A percentile compares a stretch with the other conserved stretches of the same genome.
Evolutionary conservation across 1,139 yeast genomes (phyloP).

Genomic region (Kluyveromyces sp.): DNA sequence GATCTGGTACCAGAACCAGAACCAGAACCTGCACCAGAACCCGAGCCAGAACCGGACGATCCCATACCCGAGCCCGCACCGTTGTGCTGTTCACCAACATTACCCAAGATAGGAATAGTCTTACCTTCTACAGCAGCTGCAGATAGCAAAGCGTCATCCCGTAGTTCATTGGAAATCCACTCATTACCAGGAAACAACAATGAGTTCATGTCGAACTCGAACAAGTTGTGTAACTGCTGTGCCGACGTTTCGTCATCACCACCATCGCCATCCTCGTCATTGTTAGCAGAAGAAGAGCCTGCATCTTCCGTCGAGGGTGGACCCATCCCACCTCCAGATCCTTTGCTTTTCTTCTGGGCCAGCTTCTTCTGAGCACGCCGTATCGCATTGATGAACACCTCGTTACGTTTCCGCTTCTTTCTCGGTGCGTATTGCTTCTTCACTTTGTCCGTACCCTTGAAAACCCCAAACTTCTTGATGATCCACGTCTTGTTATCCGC

Average conservation of each 20-base stretch:
- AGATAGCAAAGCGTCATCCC: slow-evolving; percentile 64
- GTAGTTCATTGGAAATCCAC: slow-evolving; percentile 63
- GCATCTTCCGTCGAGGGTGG: neutral
- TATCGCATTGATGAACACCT: slow-evolving; percentile 9
- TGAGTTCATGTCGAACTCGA: slow-evolving; percentile 11
- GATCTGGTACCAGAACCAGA: no score
- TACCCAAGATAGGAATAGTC: neutral
- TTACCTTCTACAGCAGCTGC: slow-evolving; percentile 62
- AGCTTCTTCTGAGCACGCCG: slow-evolving; percentile 5
- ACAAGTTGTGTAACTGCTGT: slow-evolving; percentile 2
- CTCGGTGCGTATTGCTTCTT: slow-evolving; percentile 14
- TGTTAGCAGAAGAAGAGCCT: neutral
- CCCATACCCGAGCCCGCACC: no score
- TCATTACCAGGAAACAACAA: slow-evolving; percentile 33
- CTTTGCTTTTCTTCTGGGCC: slow-evolving; percentile 1
- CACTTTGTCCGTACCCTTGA: slow-evolving; percentile 32
- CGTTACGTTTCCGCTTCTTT: slow-evolving; percentile 20
- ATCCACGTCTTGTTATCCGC: slow-evolving; percentile 46
- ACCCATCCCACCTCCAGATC: neutral
- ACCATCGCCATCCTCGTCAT: neutral
- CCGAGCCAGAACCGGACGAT: no score
- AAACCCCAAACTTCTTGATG: slow-evolving; percentile 82
- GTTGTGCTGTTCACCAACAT: neutral
- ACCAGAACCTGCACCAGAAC: no score
- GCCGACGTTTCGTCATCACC: neutral